phyloP scores from a whole-genome alignment of 2,329 filamentous ascomycete species.

The Neurospora crassa region DNA sequence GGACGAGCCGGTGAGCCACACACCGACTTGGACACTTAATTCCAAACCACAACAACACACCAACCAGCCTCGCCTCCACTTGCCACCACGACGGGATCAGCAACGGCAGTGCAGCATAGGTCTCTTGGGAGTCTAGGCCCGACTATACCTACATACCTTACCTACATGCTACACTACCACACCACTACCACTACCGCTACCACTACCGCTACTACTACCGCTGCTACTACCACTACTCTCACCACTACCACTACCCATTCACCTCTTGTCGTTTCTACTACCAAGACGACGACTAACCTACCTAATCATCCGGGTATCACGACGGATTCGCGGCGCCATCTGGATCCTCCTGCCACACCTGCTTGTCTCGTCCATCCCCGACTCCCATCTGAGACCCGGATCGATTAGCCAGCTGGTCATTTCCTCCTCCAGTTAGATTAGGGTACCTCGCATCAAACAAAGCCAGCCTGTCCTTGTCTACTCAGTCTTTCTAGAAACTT shows the following conservation, averaged over 20 bases:
- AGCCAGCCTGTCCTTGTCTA: neutral
- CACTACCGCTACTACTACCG: neutral
- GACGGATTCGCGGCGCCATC: neutral
- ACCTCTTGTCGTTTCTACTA: neutral
- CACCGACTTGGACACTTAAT: neutral
- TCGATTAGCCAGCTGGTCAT: neutral
- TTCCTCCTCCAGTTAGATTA: neutral
- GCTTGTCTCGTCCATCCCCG: neutral
- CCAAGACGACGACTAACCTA: neutral
- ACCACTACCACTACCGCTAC: neutral
- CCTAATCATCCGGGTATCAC: neutral
- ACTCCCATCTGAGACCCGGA: neutral
- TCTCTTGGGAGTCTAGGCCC: neutral
- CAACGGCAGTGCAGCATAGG: neutral
- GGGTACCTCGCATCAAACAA: neutral
- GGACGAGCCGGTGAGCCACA: neutral
- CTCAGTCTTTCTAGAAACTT: neutral
- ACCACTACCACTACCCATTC: neutral
- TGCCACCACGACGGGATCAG: neutral
- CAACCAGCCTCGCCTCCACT: neutral
- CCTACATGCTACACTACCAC: neutral
- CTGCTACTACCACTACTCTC: neutral
- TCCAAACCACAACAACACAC: neutral
- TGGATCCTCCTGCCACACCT: neutral
- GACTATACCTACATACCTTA: neutral